Evolutionary conservation across 2,329 filamentous ascomycete genomes (phyloP).

Genomic region (Chrysoporthe deuterocubensis): DNA sequence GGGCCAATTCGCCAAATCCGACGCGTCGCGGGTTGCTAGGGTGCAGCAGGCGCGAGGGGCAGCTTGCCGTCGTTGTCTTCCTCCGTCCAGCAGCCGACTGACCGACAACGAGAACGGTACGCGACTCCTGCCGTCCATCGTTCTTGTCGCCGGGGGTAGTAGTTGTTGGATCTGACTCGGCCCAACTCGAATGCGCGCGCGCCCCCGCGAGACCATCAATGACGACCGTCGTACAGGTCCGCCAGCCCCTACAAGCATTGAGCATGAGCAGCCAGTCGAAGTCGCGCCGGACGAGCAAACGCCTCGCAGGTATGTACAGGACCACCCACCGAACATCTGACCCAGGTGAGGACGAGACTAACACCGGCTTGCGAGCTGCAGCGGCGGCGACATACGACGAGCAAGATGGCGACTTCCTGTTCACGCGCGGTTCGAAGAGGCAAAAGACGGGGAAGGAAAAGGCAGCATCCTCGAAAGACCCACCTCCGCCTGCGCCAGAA

Average conservation of each 20-base stretch:
- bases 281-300: conserved; percentile 63
- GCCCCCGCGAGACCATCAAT: conserved; percentile 54
- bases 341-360: conserved; percentile 1
- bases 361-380: conserved; percentile 18
- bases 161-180: background rate
- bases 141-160: background rate
- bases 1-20: conserved; percentile 13
- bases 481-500: conserved; percentile 40
- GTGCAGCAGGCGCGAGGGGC: conserved; percentile 25
- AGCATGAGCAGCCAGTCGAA: conserved; percentile 69
- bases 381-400: conserved; percentile 63
- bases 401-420: conserved; percentile 77
- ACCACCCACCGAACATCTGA: background rate
- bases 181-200: conserved; percentile 21
- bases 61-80: conserved; percentile 11
- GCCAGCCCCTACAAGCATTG: conserved; percentile 67
- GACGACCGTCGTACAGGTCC: conserved; percentile 70
- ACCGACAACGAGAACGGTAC: conserved; percentile 12
- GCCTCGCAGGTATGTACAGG: conserved; percentile 57
- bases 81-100: background rate
- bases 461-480: conserved; percentile 35
- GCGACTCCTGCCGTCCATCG: conserved; percentile 1
- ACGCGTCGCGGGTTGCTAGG: conserved; percentile 24
- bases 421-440: conserved; percentile 70
- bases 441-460: conserved; percentile 59